phyloP scores from a whole-genome alignment of 2,329 filamentous ascomycete genomes.

The Colletotrichum lini region DNA sequence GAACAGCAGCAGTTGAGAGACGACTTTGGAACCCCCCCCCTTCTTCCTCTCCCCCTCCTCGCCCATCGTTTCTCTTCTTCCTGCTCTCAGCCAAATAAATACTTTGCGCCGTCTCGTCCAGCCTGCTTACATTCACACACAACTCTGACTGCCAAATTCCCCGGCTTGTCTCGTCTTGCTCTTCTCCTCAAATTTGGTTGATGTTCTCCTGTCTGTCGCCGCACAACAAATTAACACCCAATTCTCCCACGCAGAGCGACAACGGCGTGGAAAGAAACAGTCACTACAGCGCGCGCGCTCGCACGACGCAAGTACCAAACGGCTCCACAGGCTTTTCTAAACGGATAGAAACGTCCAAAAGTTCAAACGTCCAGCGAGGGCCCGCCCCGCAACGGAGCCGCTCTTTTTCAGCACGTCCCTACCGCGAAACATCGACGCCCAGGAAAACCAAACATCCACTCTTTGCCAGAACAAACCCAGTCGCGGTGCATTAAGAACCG shows the following conservation, averaged over 20 bases:
- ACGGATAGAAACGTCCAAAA: slow-evolving; percentile 15
- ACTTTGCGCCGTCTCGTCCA: slow-evolving; percentile 36
- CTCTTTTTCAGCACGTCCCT: slow-evolving; percentile 34
- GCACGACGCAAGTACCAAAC: background rate
- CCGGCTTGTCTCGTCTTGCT: background rate
- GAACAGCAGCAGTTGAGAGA: background rate
- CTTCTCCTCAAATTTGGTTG: background rate
- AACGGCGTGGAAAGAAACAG: slow-evolving; percentile 3
- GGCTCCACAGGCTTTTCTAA: slow-evolving; percentile 21
- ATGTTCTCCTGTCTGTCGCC: background rate
- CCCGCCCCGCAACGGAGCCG: slow-evolving; percentile 39
- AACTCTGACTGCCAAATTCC: slow-evolving; percentile 4
- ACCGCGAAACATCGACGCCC: slow-evolving; percentile 27
- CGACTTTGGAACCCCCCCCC: slow-evolving; percentile 15
- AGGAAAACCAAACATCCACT: slow-evolving; percentile 16
- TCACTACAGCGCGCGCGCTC: background rate
- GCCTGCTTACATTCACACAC: slow-evolving; percentile 32
- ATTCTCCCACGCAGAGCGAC: background rate
- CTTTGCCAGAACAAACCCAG: slow-evolving; percentile 15
- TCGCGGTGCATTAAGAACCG: slow-evolving; percentile 15
- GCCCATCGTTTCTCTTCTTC: background rate
- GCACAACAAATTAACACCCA: background rate
- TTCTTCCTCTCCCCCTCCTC: background rate
- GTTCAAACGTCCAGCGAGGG: slow-evolving; percentile 15
- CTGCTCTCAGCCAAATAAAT: slow-evolving; percentile 32